Evolutionary conservation across 176 grass and related monocot genomes (phyloP), one percentile per base, ranked within the genome.

Genomic region (Bolboschoenus planiculmis): DNA sequence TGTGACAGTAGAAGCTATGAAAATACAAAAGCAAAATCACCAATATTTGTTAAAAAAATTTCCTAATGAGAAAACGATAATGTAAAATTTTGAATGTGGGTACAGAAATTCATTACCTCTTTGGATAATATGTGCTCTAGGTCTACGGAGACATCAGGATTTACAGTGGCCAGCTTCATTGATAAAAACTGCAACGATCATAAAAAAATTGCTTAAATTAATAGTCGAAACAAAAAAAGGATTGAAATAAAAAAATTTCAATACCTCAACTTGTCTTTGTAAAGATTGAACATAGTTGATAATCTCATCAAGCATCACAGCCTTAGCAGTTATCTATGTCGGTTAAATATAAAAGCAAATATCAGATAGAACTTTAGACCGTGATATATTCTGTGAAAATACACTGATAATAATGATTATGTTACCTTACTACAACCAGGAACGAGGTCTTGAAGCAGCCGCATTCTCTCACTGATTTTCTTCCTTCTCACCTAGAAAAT

Each of bases 371-470:
- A 57, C 2, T 8, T 58, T 23, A 40, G 10, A 31, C 21, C 4
- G 16, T 30, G 23, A 82, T 82, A 11, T 16, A 62, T 48, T 82
- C 42, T 82, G 44, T 27, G 72, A 51, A 77, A 62, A 48, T 66
- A 30, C 5, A n/a, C 36, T 26, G 2, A 82, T 71, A 85, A 8
- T 61, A 85, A 74, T 24, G 50, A 39, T 21, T 30, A 79, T 73
- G 40, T 60, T 81, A 95, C 95, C 89, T 95, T 98, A 79, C 78
- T 95, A 79, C 95, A 98, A 72, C 95, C 95, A 82, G 95, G 95
- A 84, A 98, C 95, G 85, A 98, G 92, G 79, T 98, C 95, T 90
- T 98, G 95, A 91, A 98, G 92, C 80, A 98, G 95, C 86, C 90
- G 95, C 95, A 98, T 98, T 84, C 92, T 85, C 82, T 98, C 95